Evolutionary conservation across 129 eudicot genomes (phyloP).

Genomic region (Escallonia herrerae): DNA sequence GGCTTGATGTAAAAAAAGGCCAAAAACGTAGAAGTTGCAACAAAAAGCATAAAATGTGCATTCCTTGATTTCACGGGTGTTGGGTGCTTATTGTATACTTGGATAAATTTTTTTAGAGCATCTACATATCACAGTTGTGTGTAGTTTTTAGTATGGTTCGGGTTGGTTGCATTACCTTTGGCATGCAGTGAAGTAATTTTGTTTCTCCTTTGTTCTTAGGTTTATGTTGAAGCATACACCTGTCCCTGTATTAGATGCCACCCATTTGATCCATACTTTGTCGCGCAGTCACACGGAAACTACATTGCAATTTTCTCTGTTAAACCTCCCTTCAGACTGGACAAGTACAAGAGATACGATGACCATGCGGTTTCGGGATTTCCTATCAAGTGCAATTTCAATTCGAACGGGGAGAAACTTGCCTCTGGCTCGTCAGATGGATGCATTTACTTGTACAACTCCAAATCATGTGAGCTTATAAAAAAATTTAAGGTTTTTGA

Average conservation of each 20-base stretch:
- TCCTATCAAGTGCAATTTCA: conserved; percentile 75
- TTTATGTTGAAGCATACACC: conserved; percentile 87
- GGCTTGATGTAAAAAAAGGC: too few relatives aligned
- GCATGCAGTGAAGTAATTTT: neutral
- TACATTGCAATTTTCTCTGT: conserved; percentile 82
- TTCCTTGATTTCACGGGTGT: too few relatives aligned
- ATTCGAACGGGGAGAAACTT: conserved; percentile 52
- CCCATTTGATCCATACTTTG: conserved; percentile 67
- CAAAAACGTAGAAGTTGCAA: too few relatives aligned
- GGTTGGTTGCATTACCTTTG: neutral
- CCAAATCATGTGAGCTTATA: conserved; percentile 47
- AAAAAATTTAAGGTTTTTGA: conserved; percentile 59
- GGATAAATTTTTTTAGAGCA: neutral
- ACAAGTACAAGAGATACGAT: conserved; percentile 84
- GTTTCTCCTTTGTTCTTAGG: conserved; percentile 29
- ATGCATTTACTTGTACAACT: conserved; percentile 52
- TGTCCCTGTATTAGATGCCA: conserved; percentile 79
- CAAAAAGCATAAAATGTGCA: too few relatives aligned
- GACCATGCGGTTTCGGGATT: conserved; percentile 74
- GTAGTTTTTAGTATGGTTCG: neutral
- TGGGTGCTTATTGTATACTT: neutral
- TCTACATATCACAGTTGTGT: neutral
- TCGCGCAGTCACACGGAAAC: conserved; percentile 87
- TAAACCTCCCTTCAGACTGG: conserved; percentile 63
- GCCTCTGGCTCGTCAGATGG: conserved; percentile 88